Percentiles rank a stretch among this genome's conserved stretches.
phyloP scores from a whole-genome alignment of 352 stramenopile species.

The Globisporangium alternatum region DNA sequence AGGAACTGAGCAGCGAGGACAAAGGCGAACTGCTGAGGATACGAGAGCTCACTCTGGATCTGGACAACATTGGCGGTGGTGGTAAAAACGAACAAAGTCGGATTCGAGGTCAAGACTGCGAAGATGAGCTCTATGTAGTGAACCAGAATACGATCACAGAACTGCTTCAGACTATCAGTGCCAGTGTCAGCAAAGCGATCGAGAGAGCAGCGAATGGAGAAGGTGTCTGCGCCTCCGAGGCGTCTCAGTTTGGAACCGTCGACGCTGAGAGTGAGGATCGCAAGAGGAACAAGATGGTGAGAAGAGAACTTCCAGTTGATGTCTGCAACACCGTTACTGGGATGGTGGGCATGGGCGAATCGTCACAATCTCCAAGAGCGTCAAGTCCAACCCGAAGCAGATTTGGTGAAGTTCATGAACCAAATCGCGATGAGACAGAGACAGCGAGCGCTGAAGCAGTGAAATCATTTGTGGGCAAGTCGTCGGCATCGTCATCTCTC shows the following conservation, averaged over 20 bases:
- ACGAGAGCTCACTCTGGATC: background rate
- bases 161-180: conserved; percentile 23
- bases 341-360: background rate
- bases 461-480: background rate
- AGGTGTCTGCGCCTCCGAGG: conserved; percentile 3
- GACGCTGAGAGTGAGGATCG: conserved; percentile 7
- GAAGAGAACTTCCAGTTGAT: background rate
- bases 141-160: conserved; percentile 17
- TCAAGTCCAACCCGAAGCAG: background rate
- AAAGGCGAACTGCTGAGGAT: conserved; percentile 17
- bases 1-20: conserved; percentile 1
- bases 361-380: background rate
- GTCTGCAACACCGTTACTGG: background rate
- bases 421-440: background rate
- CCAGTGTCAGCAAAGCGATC: conserved; percentile 21
- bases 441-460: background rate
- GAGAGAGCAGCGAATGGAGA: conserved; percentile 1
- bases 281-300: background rate
- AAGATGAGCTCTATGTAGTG: conserved; percentile 16
- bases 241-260: background rate
- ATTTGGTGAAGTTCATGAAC: background rate
- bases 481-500: background rate
- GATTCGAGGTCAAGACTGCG: background rate
- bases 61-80: background rate
- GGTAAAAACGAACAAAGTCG: background rate